These are phyloP conservation scores for Cystobasidium ongulense DNA, from an alignment of 768 basidiomycete genomes.

Conservation along the genomic window DNA sequence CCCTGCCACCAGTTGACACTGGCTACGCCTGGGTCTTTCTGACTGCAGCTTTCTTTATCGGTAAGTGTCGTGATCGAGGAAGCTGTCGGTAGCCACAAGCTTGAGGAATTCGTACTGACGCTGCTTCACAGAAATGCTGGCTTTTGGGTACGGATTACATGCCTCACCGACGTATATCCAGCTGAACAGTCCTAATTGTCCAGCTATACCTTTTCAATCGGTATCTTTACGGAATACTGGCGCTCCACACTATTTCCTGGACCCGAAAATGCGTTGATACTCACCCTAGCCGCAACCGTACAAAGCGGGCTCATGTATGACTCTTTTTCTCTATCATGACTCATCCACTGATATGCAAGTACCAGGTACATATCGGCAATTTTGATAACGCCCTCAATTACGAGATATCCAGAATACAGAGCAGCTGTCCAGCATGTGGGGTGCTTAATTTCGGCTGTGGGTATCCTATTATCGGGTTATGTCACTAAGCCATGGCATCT, in stretches of 20 bases:
- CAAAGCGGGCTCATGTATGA: slow-evolving; percentile 15
- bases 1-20: slow-evolving; percentile 5
- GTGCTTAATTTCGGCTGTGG: background rate
- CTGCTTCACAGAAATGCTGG: slow-evolving; percentile 2
- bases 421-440: background rate
- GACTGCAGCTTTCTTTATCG: slow-evolving; percentile 7
- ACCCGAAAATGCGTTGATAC: background rate
- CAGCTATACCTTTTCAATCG: slow-evolving; percentile 6
- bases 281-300: slow-evolving; percentile 14
- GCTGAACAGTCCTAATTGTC: too few species aligned
- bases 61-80: background rate
- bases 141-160: background rate
- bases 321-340: background rate
- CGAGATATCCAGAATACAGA: slow-evolving; percentile 9
- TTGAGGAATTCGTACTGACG: too few species aligned
- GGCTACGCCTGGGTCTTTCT: slow-evolving; percentile 20
- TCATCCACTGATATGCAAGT: background rate
- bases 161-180: too few species aligned
- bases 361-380: slow-evolving; percentile 10
- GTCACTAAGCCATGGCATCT: slow-evolving; percentile 18
- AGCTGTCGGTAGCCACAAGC: background rate
- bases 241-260: slow-evolving; percentile 8
- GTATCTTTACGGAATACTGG: slow-evolving; percentile 27
- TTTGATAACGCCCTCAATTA: background rate
- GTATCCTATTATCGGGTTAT: slow-evolving; percentile 14